Percentiles rank a stretch among this genome's conserved stretches.
Conservation (phyloP, 2,329 filamentous ascomycete species). For the Ophiostoma fasciatum region DNA sequence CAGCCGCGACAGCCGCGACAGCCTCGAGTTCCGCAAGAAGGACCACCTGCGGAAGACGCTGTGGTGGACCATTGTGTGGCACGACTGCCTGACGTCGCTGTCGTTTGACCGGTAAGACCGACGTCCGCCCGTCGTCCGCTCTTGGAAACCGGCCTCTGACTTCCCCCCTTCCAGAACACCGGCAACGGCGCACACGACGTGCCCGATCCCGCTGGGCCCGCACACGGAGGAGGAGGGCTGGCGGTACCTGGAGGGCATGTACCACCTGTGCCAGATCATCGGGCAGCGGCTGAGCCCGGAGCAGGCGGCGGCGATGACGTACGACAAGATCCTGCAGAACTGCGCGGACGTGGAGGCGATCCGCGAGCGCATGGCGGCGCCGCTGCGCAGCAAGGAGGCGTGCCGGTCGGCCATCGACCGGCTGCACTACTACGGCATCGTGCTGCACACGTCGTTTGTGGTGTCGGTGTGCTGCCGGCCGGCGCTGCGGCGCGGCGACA, state of each 20-base stretch:
- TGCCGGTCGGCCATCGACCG: slow-evolving; percentile 49
- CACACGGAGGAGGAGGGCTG: slow-evolving; percentile 33
- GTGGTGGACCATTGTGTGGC: slow-evolving; percentile 54
- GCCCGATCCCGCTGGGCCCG: slow-evolving; percentile 33
- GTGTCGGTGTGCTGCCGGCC: slow-evolving; percentile 51
- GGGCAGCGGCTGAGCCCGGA: slow-evolving; percentile 43
- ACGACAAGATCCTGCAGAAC: slow-evolving; percentile 41
- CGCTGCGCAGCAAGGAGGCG: slow-evolving; percentile 44
- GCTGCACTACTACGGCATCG: slow-evolving; percentile 47
- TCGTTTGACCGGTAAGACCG: slow-evolving; percentile 53
- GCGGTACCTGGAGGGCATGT: slow-evolving; percentile 50
- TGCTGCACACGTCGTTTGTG: slow-evolving; percentile 50
- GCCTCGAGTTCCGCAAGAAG: slow-evolving; percentile 32
- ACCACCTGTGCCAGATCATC: slow-evolving; percentile 46
- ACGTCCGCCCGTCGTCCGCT: no score
- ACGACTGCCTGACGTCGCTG: slow-evolving; percentile 49
- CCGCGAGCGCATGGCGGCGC: slow-evolving; percentile 31
- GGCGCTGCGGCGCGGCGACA: slow-evolving; percentile 38
- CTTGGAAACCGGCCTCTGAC: background rate
- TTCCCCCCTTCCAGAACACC: slow-evolving; percentile 28
- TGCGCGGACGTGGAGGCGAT: slow-evolving; percentile 40
- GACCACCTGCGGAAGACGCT: slow-evolving; percentile 40
- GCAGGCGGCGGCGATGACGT: slow-evolving; percentile 31
- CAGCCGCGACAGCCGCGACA: slow-evolving; percentile 30
- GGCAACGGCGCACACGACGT: slow-evolving; percentile 45